phyloP scores from a whole-genome alignment of 2,329 filamentous ascomycete genomes.

The Metarhizium anisopliae region DNA sequence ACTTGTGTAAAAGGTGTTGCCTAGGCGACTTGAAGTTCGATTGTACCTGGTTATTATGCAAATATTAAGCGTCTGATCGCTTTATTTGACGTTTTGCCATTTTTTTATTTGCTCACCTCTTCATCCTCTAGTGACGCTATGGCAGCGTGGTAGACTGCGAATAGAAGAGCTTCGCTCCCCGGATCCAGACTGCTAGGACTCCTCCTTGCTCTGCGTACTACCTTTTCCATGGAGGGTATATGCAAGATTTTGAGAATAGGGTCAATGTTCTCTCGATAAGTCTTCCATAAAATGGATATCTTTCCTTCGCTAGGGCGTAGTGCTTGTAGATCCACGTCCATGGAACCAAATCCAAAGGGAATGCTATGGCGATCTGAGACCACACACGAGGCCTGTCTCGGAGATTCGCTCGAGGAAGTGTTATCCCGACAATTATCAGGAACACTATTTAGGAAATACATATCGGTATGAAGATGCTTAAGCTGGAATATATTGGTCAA shows the following conservation, averaged over 20 bases:
- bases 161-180: slow-evolving; percentile 42
- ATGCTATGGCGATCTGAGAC: too few relatives aligned
- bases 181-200: slow-evolving; percentile 21
- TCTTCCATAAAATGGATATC: too few relatives aligned
- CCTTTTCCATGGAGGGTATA: slow-evolving; percentile 30
- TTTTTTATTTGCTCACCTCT: slow-evolving; percentile 30
- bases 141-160: slow-evolving; percentile 48
- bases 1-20: slow-evolving; percentile 32
- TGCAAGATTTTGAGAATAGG: slow-evolving; percentile 32
- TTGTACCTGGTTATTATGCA: slow-evolving; percentile 27
- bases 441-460: slow-evolving; percentile 16
- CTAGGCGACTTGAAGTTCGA: slow-evolving; percentile 42
- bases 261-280: slow-evolving; percentile 13
- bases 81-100: neutral
- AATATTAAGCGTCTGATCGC: neutral
- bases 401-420: too few relatives aligned
- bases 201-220: neutral
- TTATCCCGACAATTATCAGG: too few relatives aligned
- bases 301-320: too few relatives aligned
- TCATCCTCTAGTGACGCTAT: slow-evolving; percentile 49
- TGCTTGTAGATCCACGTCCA: too few relatives aligned
- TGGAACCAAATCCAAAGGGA: too few relatives aligned
- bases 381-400: too few relatives aligned
- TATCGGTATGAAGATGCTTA: slow-evolving; percentile 1
- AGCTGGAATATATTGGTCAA: neutral